phyloP scores from a whole-genome alignment of 805 yeast genomes.

The Cyberlindnera nakhonratchasimensis region DNA sequence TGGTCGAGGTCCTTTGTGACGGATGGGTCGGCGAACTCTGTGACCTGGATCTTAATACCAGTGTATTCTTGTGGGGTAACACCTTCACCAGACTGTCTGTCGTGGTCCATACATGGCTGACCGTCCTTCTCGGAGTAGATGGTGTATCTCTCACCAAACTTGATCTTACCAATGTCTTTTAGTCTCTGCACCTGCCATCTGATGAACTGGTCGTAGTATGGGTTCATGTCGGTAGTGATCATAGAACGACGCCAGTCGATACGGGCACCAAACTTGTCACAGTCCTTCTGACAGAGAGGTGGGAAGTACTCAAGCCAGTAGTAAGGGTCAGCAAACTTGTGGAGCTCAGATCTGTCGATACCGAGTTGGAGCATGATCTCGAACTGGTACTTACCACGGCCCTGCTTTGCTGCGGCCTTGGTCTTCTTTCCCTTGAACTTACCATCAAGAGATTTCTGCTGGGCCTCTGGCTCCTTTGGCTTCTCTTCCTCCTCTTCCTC shows the following conservation, averaged over 20 bases:
- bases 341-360: constrained; percentile 75
- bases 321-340: constrained; percentile 85
- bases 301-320: constrained; percentile 94
- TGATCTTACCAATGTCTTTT: constrained; percentile 83
- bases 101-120: constrained; percentile 99
- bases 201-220: constrained; percentile 90
- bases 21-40: constrained; percentile 48
- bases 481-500: constrained; percentile 46
- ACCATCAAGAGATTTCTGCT: constrained; percentile 69
- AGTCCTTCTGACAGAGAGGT: constrained; percentile 78
- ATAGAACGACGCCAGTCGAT: constrained; percentile 98
- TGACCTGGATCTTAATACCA: constrained; percentile 82
- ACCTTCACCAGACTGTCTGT: constrained; percentile 95
- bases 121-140: constrained; percentile 97
- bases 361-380: constrained; percentile 97
- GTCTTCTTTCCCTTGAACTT: constrained; percentile 91
- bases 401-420: constrained; percentile 90
- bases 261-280: constrained; percentile 80
- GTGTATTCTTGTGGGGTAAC: constrained; percentile 95
- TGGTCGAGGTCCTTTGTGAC: constrained; percentile 36
- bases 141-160: constrained; percentile 97
- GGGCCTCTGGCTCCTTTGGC: constrained; percentile 28
- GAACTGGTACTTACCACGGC: constrained; percentile 90
- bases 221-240: constrained; percentile 93
- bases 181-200: constrained; percentile 95